phyloP scores from a whole-genome alignment of 2,329 filamentous ascomycete genomes.

The Teratosphaeria pseudoeucalypti region DNA sequence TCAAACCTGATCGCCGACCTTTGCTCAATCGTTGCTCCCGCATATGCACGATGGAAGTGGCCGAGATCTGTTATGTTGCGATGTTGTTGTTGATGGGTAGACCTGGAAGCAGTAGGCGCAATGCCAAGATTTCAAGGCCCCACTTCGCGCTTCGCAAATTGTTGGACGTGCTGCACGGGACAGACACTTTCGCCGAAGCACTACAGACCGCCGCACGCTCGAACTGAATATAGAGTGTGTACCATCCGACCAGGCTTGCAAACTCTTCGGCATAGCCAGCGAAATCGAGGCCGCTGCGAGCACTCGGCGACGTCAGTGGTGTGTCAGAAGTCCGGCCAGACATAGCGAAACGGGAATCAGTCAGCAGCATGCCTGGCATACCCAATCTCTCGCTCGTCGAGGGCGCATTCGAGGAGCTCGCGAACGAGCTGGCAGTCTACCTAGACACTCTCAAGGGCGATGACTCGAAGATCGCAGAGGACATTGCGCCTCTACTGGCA shows the following conservation, averaged over 20 bases:
- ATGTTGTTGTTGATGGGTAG: background rate
- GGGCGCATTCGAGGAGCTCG: conserved; percentile 85
- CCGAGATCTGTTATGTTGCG: background rate
- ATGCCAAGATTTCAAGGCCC: background rate
- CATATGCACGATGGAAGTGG: background rate
- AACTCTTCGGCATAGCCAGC: background rate
- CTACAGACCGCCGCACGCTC: background rate
- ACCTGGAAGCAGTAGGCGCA: background rate
- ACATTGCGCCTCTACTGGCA: conserved; percentile 59
- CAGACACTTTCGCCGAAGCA: background rate
- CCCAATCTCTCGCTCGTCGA: conserved; percentile 64
- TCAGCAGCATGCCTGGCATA: conserved; percentile 45
- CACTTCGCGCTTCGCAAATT: background rate
- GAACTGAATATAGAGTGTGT: background rate
- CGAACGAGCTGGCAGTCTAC: conserved; percentile 89
- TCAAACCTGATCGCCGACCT: background rate
- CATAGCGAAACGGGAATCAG: background rate
- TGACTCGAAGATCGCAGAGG: conserved; percentile 45
- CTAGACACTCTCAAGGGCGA: conserved; percentile 67
- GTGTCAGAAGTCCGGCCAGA: background rate
- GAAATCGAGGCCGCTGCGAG: background rate
- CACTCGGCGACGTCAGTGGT: background rate
- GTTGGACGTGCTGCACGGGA: background rate
- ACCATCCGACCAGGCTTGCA: background rate
- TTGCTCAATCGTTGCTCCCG: background rate